phyloP scores from a whole-genome alignment of 2,329 filamentous ascomycete species.

The Alternaria sp. region DNA sequence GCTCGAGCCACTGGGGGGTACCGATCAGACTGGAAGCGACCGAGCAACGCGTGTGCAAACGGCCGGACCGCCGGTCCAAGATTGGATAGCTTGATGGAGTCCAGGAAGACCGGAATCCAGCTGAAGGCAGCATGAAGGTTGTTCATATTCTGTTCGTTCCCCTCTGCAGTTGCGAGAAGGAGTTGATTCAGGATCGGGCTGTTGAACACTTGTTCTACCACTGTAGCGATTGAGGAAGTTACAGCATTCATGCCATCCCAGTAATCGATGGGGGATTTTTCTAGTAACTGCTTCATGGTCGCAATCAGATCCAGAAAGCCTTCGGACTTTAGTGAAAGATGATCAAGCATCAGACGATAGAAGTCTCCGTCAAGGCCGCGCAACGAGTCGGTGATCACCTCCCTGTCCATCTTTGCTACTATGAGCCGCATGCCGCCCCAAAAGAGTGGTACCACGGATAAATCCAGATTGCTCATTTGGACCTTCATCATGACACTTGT shows the following conservation, averaged over 20 bases:
- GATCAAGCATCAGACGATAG: slow-evolving; percentile 67
- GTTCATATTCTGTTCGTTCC: slow-evolving; percentile 62
- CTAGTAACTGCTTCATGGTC: slow-evolving; percentile 74
- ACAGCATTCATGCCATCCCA: slow-evolving; percentile 89
- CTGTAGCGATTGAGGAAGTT: slow-evolving; percentile 77
- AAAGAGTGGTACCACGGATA: slow-evolving; percentile 71
- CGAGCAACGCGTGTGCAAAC: slow-evolving; percentile 78
- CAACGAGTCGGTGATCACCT: slow-evolving; percentile 79
- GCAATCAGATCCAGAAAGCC: slow-evolving; percentile 75
- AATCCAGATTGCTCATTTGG: slow-evolving; percentile 62
- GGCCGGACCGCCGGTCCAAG: slow-evolving; percentile 82
- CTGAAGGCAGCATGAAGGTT: slow-evolving; percentile 72
- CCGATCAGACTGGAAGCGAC: slow-evolving; percentile 65
- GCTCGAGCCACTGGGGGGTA: slow-evolving; percentile 67
- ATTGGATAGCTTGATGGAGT: slow-evolving; percentile 78
- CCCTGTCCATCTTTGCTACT: slow-evolving; percentile 74
- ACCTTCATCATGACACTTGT: slow-evolving; percentile 71
- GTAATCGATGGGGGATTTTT: slow-evolving; percentile 80
- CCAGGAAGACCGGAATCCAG: slow-evolving; percentile 82
- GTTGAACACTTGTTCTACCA: slow-evolving; percentile 84
- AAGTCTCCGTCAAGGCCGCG: slow-evolving; percentile 79
- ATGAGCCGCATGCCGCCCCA: slow-evolving; percentile 83
- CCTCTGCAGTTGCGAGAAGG: slow-evolving; percentile 58
- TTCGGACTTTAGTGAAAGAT: slow-evolving; percentile 63
- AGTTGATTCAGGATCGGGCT: slow-evolving; percentile 72